A percentile compares a stretch with the other conserved stretches of the same genome.
phyloP scores from a whole-genome alignment of 768 basidiomycete species.

The Termitomyces titanicus region DNA sequence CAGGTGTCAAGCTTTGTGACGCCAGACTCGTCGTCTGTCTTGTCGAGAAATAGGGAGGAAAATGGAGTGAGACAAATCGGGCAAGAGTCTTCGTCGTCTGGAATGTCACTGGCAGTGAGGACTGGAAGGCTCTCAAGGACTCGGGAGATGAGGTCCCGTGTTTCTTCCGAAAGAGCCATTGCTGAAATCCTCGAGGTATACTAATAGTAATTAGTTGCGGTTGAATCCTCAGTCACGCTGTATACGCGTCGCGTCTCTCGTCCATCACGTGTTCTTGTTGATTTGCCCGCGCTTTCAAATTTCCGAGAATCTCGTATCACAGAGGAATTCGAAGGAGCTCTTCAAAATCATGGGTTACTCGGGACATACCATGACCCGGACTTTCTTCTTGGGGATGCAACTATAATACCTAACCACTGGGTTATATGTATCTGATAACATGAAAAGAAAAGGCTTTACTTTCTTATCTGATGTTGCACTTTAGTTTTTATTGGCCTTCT shows the following conservation, averaged over 20 bases:
- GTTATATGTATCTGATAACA: no score
- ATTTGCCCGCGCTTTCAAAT: no score
- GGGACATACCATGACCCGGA: no score
- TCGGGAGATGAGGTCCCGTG: constrained; percentile 29
- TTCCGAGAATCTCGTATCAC: no score
- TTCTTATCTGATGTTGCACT: no score
- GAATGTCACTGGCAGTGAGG: constrained; percentile 29
- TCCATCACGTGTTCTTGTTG: constrained; percentile 6
- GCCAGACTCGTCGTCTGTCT: constrained; percentile 27
- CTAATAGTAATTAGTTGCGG: neutral
- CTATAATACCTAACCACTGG: no score
- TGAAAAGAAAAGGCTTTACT: no score
- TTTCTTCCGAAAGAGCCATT: constrained; percentile 12
- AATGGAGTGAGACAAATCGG: constrained; percentile 65
- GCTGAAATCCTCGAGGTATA: neutral
- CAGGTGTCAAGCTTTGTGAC: constrained; percentile 58
- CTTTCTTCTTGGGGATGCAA: no score
- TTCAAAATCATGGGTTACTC: no score
- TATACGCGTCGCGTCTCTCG: constrained; percentile 10
- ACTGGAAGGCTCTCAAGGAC: constrained; percentile 43
- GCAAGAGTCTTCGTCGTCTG: constrained; percentile 53
- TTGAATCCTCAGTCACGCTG: constrained; percentile 4
- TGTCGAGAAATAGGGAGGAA: constrained; percentile 35
- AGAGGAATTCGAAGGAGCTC: no score
- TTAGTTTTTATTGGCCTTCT: no score